Evolutionary conservation across 2,329 filamentous ascomycete genomes (phyloP).

Genomic region (Rhexocercosporidium sp.): DNA sequence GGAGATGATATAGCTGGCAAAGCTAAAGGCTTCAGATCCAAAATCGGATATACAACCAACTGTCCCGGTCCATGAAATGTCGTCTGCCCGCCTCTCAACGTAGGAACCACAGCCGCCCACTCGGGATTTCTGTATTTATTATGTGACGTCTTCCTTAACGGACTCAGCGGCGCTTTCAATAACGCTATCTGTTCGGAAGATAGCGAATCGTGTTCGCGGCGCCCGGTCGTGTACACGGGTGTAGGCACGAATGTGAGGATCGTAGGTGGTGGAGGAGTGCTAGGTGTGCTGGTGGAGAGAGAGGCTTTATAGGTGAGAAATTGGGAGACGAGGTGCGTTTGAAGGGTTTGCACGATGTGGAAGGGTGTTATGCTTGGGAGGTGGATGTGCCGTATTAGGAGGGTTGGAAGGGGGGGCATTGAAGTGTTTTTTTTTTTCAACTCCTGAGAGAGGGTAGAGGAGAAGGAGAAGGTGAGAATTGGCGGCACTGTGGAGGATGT

Average conservation of each 20-base stretch:
- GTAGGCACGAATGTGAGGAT: constrained; percentile 83
- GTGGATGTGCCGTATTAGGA: constrained; percentile 61
- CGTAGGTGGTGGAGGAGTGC: constrained; percentile 53
- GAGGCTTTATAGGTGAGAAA: constrained; percentile 64
- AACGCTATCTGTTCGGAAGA: constrained; percentile 50
- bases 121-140: constrained; percentile 9
- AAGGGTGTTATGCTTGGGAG: constrained; percentile 60
- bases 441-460: neutral
- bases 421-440: neutral
- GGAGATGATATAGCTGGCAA: neutral
- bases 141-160: constrained; percentile 12
- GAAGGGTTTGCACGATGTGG: constrained; percentile 57
- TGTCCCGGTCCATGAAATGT: constrained; percentile 97
- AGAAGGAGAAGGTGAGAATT: no score
- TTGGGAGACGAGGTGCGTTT: constrained; percentile 59
- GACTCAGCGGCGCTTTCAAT: constrained; percentile 41
- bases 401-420: constrained; percentile 14
- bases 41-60: constrained; percentile 86
- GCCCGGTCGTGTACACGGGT: constrained; percentile 89
- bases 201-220: constrained; percentile 69
- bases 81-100: constrained; percentile 80
- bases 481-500: neutral
- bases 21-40: constrained; percentile 67
- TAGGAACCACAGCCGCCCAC: constrained; percentile 42
- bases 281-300: constrained; percentile 36